Percentiles rank a stretch among this genome's conserved stretches.
These are phyloP conservation scores for Collybia sordida DNA, from an alignment of 768 basidiomycete genomes.

Conservation along the genomic window DNA sequence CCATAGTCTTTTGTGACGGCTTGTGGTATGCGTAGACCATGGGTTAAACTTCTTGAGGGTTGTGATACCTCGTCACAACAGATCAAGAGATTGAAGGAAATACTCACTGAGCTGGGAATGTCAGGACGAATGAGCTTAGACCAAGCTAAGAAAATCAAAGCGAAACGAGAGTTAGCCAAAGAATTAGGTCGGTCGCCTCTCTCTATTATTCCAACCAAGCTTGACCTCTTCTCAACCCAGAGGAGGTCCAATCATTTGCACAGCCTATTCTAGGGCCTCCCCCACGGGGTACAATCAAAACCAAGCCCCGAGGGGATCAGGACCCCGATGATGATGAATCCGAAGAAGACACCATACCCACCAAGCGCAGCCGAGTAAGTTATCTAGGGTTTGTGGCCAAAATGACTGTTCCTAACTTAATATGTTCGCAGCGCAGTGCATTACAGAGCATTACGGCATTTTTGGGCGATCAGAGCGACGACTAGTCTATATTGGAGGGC, in stretches of 20 bases:
- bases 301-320: constrained; percentile 17
- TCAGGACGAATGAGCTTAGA: constrained; percentile 73
- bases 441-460: constrained; percentile 70
- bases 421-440: constrained; percentile 24
- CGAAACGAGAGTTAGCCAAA: constrained; percentile 70
- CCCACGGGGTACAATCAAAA: constrained; percentile 20
- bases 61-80: constrained; percentile 58
- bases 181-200: constrained; percentile 62
- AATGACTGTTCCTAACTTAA: not conserved
- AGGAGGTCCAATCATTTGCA: constrained; percentile 76
- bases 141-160: constrained; percentile 76
- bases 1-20: constrained; percentile 65
- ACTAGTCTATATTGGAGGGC: constrained; percentile 24
- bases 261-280: constrained; percentile 40
- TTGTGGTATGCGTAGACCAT: constrained; percentile 76
- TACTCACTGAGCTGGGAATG: constrained; percentile 78
- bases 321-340: constrained; percentile 28
- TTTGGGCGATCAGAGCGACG: constrained; percentile 70
- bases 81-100: constrained; percentile 61
- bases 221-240: constrained; percentile 32
- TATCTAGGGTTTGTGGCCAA: not conserved
- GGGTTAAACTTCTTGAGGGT: constrained; percentile 72
- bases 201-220: not conserved
- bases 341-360: constrained; percentile 30
- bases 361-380: constrained; percentile 29